Conservation (phyloP, 2,329 filamentous ascomycete species). For the Cercospora sp. region DNA sequence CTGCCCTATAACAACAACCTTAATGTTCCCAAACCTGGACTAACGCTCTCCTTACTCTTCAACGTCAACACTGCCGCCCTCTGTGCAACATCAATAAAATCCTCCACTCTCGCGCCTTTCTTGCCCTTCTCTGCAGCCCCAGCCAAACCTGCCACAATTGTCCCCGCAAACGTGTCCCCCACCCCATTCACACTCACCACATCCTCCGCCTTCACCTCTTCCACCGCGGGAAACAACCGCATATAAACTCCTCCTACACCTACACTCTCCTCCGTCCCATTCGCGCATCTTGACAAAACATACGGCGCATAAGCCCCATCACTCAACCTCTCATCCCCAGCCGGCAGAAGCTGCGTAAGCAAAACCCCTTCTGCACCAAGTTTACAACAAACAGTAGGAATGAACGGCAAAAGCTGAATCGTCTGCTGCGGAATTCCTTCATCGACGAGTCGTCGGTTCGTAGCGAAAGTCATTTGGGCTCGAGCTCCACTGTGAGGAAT, state of each 20-base stretch:
- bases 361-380: slow-evolving; percentile 75
- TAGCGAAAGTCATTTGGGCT: slow-evolving; percentile 69
- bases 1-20: slow-evolving; percentile 26
- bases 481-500: slow-evolving; percentile 69
- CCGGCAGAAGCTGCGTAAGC: slow-evolving; percentile 67
- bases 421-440: slow-evolving; percentile 79
- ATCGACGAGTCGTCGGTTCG: slow-evolving; percentile 68
- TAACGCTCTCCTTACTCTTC: slow-evolving; percentile 73
- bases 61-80: slow-evolving; percentile 76
- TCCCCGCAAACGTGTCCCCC: slow-evolving; percentile 88
- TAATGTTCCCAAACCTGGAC: slow-evolving; percentile 55
- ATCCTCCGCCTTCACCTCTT: slow-evolving; percentile 61
- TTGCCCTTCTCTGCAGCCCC: slow-evolving; percentile 39
- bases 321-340: slow-evolving; percentile 67
- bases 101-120: slow-evolving; percentile 54
- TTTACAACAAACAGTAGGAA: slow-evolving; percentile 83
- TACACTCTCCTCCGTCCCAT: slow-evolving; percentile 52
- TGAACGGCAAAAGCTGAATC: slow-evolving; percentile 82
- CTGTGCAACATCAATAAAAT: slow-evolving; percentile 78
- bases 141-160: slow-evolving; percentile 75
- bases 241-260: slow-evolving; percentile 80
- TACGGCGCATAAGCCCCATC: slow-evolving; percentile 65
- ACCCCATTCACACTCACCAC: slow-evolving; percentile 91
- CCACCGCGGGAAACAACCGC: slow-evolving; percentile 65
- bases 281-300: slow-evolving; percentile 64